Evolutionary conservation across 148 eudicot genomes (phyloP).

Genomic region (Vaccinium vitisidaea): DNA sequence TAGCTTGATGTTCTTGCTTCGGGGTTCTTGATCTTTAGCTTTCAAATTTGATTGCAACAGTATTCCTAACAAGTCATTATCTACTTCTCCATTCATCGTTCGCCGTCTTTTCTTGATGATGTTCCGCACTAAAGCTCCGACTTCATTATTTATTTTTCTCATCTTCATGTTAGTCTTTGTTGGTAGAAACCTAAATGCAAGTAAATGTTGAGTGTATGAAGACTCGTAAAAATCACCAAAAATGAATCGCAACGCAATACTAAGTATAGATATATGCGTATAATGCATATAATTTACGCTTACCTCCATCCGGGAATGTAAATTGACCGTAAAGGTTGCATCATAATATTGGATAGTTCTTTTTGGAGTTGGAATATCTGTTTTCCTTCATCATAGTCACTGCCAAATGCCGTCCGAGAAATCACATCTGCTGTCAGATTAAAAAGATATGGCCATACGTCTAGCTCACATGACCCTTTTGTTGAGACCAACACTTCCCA

Average conservation of each 20-base stretch:
- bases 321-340: conserved; percentile 16
- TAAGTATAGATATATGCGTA: background rate
- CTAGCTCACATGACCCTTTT: conserved; percentile 25
- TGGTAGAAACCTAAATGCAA: conserved; percentile 28
- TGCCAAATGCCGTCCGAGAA: conserved; percentile 30
- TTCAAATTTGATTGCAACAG: conserved; percentile 1
- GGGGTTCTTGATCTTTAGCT: background rate
- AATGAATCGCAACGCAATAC: background rate
- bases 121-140: conserved; percentile 8
- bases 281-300: background rate
- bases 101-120: conserved; percentile 19
- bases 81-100: background rate
- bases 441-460: conserved; percentile 31
- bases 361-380: conserved; percentile 31
- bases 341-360: conserved; percentile 17
- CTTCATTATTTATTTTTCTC: conserved; percentile 14
- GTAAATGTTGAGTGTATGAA: background rate
- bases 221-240: background rate
- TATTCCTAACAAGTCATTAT: conserved; percentile 7
- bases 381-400: conserved; percentile 21
- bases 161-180: conserved; percentile 33
- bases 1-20: background rate
- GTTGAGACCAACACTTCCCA: conserved; percentile 27
- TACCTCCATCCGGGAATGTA: conserved; percentile 45
- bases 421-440: conserved; percentile 29